Percentiles rank a stretch among this genome's conserved stretches.
Conservation (phyloP, 345 rosid species). For the Populus nigra region DNA sequence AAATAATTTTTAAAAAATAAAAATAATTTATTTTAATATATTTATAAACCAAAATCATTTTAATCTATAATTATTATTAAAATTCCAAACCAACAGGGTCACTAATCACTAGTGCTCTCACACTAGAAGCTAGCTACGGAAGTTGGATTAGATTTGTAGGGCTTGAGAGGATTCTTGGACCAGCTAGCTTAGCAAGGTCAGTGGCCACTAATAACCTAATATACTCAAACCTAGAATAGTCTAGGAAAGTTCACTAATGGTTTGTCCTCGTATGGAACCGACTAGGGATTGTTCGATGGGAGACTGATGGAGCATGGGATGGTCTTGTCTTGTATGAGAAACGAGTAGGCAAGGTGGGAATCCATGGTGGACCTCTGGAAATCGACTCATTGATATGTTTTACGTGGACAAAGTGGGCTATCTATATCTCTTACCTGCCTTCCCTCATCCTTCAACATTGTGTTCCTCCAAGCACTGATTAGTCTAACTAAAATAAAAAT, state of each 20-base stretch:
- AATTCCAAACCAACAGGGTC: too few relatives aligned
- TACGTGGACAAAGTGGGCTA: constrained; percentile 8
- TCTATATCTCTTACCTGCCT: constrained; percentile 12
- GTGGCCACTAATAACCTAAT: background rate
- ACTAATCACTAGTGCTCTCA: too few relatives aligned
- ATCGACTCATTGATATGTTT: background rate
- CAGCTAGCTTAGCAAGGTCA: background rate
- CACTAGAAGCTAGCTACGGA: background rate
- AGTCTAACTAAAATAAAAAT: background rate
- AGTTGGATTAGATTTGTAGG: constrained; percentile 29
- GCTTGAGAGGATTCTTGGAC: background rate
- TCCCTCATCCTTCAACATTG: background rate
- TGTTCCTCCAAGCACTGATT: constrained; percentile 15
- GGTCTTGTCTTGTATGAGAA: constrained; percentile 2
- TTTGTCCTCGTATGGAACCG: constrained; percentile 25
- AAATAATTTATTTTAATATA: too few relatives aligned
- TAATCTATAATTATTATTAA: rapidly evolving
- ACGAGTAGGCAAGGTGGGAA: constrained; percentile 23
- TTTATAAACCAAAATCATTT: too few relatives aligned
- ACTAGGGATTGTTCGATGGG: background rate
- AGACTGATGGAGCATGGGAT: constrained; percentile 1
- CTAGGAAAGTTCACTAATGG: constrained; percentile 12
- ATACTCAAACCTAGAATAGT: background rate
- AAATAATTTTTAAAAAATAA: too few relatives aligned
- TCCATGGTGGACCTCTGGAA: constrained; percentile 13